Percentiles rank a stretch among this genome's conserved stretches.
These are phyloP conservation scores for Chalara sp. DNA, from an alignment of 2,329 filamentous ascomycete genomes.

Conservation along the genomic window DNA sequence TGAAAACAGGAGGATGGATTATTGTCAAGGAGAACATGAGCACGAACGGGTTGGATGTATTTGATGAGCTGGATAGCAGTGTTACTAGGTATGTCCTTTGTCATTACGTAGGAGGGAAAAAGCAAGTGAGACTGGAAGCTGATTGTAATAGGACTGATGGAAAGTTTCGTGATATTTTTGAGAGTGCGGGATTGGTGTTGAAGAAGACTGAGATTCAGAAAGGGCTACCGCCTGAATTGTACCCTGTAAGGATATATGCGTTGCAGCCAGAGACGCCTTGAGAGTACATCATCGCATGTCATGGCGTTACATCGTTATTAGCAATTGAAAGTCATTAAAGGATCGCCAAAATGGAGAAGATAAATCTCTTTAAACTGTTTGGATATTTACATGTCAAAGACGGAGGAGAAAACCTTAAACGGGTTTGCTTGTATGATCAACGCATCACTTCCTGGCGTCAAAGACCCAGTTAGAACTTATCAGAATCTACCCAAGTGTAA, in stretches of 20 bases:
- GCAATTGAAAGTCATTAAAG: no score
- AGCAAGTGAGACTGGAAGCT: slow-evolving; percentile 2
- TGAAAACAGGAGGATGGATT: slow-evolving; percentile 51
- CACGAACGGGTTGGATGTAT: slow-evolving; percentile 55
- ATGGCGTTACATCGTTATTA: no score
- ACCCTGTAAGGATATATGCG: slow-evolving; percentile 74
- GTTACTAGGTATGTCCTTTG: slow-evolving; percentile 56
- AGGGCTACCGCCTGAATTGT: slow-evolving; percentile 55
- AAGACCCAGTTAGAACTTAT: slow-evolving; percentile 6
- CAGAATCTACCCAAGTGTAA: slow-evolving; percentile 22
- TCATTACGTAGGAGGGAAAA: background rate
- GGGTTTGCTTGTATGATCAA: no score
- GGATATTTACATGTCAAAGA: no score
- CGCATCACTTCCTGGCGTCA: no score
- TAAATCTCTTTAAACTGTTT: no score
- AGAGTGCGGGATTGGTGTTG: slow-evolving; percentile 60
- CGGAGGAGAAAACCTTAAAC: no score
- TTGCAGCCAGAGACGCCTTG: slow-evolving; percentile 29
- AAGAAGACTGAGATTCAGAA: slow-evolving; percentile 65
- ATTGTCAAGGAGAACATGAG: slow-evolving; percentile 77
- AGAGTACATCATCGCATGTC: no score
- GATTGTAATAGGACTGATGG: slow-evolving; percentile 49
- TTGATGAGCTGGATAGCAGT: slow-evolving; percentile 68
- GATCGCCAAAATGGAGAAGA: no score
- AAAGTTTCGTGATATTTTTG: slow-evolving; percentile 66